Conservation (phyloP, 495 filamentous ascomycete genomes). For the Trichocladium uniseriatum region DNA sequence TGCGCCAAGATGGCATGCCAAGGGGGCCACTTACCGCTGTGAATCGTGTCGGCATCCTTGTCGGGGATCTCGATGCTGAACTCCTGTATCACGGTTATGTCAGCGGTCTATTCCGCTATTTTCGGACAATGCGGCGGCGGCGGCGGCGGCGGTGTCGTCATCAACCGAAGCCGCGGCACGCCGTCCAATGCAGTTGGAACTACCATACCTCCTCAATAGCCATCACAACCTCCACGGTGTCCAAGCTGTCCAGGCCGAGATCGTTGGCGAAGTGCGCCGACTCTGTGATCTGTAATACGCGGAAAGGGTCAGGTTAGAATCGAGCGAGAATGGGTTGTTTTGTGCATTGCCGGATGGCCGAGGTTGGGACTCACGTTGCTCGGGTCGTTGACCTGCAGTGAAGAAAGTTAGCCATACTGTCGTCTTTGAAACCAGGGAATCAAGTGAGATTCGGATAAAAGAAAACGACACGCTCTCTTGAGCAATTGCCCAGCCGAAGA, state of each 20-base stretch:
- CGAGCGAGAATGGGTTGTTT: not conserved
- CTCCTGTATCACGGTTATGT: conserved; percentile 50
- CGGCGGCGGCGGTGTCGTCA: no score
- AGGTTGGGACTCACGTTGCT: conserved; percentile 51
- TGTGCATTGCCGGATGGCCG: not conserved
- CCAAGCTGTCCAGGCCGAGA: conserved; percentile 89
- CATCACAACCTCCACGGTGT: conserved; percentile 99
- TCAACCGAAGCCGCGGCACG: not conserved
- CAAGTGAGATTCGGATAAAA: no score
- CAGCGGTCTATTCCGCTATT: not conserved
- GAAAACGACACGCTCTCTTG: no score
- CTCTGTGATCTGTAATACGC: conserved; percentile 57
- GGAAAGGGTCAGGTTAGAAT: conserved; percentile 4
- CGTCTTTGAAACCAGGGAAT: not conserved
- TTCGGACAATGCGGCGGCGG: no score
- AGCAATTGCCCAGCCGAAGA: no score
- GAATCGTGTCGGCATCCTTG: conserved; percentile 94
- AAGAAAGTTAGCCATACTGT: not conserved
- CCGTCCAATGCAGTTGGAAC: not conserved
- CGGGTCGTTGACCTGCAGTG: conserved; percentile 61
- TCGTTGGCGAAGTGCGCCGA: conserved; percentile 90
- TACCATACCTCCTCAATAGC: conserved; percentile 91
- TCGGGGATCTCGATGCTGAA: conserved; percentile 99
- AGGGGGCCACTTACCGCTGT: conserved; percentile 68
- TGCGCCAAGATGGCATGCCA: not conserved